phyloP scores from a whole-genome alignment of 768 basidiomycete species.

The Boletus fagicola region DNA sequence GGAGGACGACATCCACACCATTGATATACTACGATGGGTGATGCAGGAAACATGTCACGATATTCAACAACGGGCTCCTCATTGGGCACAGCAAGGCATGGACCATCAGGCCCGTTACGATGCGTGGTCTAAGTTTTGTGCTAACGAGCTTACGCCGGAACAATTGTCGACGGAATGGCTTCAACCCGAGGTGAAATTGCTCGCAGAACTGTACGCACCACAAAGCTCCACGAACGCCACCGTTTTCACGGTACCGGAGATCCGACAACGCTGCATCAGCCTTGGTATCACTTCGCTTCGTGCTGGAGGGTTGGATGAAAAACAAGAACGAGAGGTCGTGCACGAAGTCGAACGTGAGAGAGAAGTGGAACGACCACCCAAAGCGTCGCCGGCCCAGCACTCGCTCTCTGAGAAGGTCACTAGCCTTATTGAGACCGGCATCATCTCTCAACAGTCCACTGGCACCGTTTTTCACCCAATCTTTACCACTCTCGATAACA shows the following conservation, averaged over 20 bases:
- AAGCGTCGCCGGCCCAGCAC: conserved; percentile 22
- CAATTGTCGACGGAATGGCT: conserved; percentile 33
- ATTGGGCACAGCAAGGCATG: conserved; percentile 44
- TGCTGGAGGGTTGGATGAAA: conserved; percentile 38
- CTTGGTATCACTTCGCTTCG: conserved; percentile 29
- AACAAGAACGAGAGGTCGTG: conserved; percentile 46
- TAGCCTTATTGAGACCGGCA: conserved; percentile 27
- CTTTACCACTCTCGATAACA: conserved; percentile 4
- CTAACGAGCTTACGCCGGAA: neutral
- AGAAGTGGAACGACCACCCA: conserved; percentile 37
- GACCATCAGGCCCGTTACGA: conserved; percentile 31
- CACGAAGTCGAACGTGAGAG: conserved; percentile 42
- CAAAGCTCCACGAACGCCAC: conserved; percentile 6
- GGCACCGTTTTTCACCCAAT: too few species aligned
- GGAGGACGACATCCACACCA: conserved; percentile 10
- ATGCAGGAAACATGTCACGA: conserved; percentile 43
- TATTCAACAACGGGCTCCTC: conserved; percentile 37
- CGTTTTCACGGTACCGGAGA: conserved; percentile 4
- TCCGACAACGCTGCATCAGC: conserved; percentile 25
- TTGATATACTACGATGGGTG: conserved; percentile 46
- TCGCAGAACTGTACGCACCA: conserved; percentile 36
- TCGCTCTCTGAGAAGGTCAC: neutral
- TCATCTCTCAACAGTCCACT: conserved; percentile 10
- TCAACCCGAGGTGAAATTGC: conserved; percentile 37
- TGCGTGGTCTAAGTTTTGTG: conserved; percentile 19